Conservation (phyloP, 371 early-diverging fungal genomes). For the Gilbertella persicaria region DNA sequence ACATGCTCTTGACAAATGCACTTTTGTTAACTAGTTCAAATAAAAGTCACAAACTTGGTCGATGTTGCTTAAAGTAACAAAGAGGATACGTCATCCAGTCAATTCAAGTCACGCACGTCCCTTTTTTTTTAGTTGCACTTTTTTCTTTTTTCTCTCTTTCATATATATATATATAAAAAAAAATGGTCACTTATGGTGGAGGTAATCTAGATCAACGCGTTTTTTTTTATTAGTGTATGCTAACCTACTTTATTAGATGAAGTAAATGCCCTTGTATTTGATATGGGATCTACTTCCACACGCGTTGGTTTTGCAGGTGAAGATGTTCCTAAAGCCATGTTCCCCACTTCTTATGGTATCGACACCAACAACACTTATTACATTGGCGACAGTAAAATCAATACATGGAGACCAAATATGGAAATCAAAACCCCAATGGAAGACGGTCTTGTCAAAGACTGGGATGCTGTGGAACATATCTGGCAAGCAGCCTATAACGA, state of each 20-base stretch:
- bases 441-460: slow-evolving; percentile 81
- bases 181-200: slow-evolving; percentile 81
- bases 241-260: slow-evolving; percentile 66
- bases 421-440: slow-evolving; percentile 77
- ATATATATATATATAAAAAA: slow-evolving; percentile 1
- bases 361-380: slow-evolving; percentile 53
- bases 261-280: slow-evolving; percentile 91
- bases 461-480: slow-evolving; percentile 89
- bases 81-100: too few relatives aligned
- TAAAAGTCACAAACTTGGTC: too few relatives aligned
- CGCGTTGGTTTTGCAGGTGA: slow-evolving; percentile 97
- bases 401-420: slow-evolving; percentile 76
- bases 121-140: slow-evolving; percentile 11
- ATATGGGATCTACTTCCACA: slow-evolving; percentile 85
- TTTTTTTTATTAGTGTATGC: background rate
- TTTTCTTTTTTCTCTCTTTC: slow-evolving; percentile 2
- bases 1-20: too few relatives aligned
- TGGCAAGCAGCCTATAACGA: slow-evolving; percentile 81
- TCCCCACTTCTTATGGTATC: slow-evolving; percentile 68
- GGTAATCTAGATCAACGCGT: slow-evolving; percentile 34
- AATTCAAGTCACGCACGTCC: too few relatives aligned
- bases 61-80: too few relatives aligned
- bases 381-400: slow-evolving; percentile 80
- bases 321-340: slow-evolving; percentile 84
- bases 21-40: too few relatives aligned